Conservation (phyloP, 192 early-diverging fungal species). For the Coemansia sp. region DNA sequence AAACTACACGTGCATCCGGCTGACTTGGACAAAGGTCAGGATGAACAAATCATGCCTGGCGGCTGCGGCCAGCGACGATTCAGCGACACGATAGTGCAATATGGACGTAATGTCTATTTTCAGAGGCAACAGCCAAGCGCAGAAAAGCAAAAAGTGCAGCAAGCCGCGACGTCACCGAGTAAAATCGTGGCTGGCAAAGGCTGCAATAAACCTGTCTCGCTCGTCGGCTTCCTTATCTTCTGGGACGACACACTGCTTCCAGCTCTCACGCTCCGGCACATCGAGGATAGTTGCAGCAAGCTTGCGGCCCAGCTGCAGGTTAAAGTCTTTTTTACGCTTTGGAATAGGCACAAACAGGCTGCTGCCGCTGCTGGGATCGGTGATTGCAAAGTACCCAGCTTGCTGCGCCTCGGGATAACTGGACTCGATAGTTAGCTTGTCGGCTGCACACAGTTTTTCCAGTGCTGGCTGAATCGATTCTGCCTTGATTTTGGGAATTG, state of each 20-base stretch:
- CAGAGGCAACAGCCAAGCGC: neutral
- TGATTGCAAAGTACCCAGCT: constrained; percentile 41
- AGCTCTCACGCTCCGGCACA: constrained; percentile 69
- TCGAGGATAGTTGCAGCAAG: constrained; percentile 68
- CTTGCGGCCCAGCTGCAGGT: constrained; percentile 76
- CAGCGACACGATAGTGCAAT: neutral
- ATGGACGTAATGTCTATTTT: neutral
- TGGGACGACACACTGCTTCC: constrained; percentile 72
- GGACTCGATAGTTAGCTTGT: constrained; percentile 12
- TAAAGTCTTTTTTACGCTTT: constrained; percentile 54
- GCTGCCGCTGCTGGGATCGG: constrained; percentile 15
- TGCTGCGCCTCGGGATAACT: constrained; percentile 19
- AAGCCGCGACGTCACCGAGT: constrained; percentile 18
- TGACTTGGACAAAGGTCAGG: neutral
- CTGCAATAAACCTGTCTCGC: constrained; percentile 47
- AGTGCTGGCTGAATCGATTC: constrained; percentile 15
- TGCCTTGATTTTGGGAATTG: constrained; percentile 31
- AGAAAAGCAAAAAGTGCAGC: neutral
- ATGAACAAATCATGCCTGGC: neutral
- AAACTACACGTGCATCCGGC: constrained; percentile 3
- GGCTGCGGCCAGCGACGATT: neutral
- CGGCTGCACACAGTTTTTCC: constrained; percentile 25
- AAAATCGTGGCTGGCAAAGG: constrained; percentile 46
- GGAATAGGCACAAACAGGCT: constrained; percentile 31
- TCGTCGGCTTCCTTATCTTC: constrained; percentile 63